Evolutionary conservation across 805 yeast species (phyloP).

Genomic region (Metschnikowia sp.): DNA sequence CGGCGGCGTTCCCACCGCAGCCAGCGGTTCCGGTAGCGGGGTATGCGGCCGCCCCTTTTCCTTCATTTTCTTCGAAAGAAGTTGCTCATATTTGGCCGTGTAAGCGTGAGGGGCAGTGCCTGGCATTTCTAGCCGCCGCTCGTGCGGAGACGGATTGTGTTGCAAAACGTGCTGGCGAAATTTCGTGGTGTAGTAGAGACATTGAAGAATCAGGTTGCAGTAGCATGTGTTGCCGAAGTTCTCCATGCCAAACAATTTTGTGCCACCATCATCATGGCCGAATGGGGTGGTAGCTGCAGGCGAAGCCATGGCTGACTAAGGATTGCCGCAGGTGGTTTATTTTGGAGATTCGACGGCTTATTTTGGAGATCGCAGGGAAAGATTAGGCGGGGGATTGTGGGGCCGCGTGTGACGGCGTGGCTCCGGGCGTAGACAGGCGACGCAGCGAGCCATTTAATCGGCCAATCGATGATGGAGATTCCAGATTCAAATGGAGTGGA

Average conservation of each 20-base stretch:
- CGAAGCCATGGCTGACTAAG: slow-evolving; percentile 1
- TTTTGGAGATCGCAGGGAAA: slow-evolving; percentile 1
- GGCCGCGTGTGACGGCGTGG: not conserved
- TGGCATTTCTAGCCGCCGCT: slow-evolving; percentile 24
- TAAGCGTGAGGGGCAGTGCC: slow-evolving; percentile 36
- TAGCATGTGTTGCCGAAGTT: slow-evolving; percentile 92
- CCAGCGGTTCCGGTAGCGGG: slow-evolving; percentile 1
- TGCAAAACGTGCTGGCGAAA: slow-evolving; percentile 53
- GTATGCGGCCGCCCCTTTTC: slow-evolving; percentile 23
- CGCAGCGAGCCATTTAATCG: not conserved
- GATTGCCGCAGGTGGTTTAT: not conserved
- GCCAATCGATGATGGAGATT: not conserved
- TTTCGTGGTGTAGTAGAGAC: slow-evolving; percentile 68
- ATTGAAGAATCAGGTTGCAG: slow-evolving; percentile 89
- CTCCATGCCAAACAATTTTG: slow-evolving; percentile 75
- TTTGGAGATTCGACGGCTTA: not conserved
- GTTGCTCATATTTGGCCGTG: slow-evolving; percentile 38
- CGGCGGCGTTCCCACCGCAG: slow-evolving; percentile 3
- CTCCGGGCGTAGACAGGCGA: not conserved
- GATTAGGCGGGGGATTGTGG: slow-evolving; percentile 6
- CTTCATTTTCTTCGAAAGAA: slow-evolving; percentile 32
- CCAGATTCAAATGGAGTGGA: too few species aligned
- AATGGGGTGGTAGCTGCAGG: not conserved
- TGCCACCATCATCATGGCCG: slow-evolving; percentile 58
- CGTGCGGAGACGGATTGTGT: slow-evolving; percentile 33